Conservation (phyloP, 208 protist genomes). For the Acanthamoeba lugdunensis region DNA sequence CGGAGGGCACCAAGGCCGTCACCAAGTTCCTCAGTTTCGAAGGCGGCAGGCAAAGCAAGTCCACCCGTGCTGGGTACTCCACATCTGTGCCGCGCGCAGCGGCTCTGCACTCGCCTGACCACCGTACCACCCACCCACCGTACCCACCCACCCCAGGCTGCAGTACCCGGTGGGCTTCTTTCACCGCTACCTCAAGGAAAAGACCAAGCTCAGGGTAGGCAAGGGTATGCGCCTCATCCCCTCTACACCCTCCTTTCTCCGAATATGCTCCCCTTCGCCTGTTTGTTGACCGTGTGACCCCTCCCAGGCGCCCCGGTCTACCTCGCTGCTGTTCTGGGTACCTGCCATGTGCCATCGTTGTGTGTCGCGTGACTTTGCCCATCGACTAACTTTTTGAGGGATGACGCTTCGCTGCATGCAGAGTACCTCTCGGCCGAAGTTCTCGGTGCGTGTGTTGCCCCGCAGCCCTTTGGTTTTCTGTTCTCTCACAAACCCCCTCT, state of each 20-base stretch:
- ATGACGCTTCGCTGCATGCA: not conserved
- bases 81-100: not conserved
- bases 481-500: no score
- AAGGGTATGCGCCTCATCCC: not conserved
- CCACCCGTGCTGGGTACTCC: no score
- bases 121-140: not conserved
- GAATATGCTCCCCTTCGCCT: no score
- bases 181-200: constrained; percentile 90
- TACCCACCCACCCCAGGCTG: constrained; percentile 84
- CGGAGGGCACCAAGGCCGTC: constrained; percentile 98
- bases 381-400: no score
- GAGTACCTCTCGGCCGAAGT: constrained; percentile 60
- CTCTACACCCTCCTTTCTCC: no score
- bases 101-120: no score
- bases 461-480: no score
- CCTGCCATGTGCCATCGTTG: not conserved
- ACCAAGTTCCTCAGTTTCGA: constrained; percentile 89
- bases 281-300: no score
- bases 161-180: constrained; percentile 98
- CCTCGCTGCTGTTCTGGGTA: constrained; percentile 51
- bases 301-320: constrained; percentile 83
- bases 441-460: not conserved
- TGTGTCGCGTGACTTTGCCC: not conserved
- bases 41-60: constrained; percentile 74
- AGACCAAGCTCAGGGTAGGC: constrained; percentile 94